Evolutionary conservation across 192 early-diverging fungal species (phyloP).

Genomic region (Podila verticillata): DNA sequence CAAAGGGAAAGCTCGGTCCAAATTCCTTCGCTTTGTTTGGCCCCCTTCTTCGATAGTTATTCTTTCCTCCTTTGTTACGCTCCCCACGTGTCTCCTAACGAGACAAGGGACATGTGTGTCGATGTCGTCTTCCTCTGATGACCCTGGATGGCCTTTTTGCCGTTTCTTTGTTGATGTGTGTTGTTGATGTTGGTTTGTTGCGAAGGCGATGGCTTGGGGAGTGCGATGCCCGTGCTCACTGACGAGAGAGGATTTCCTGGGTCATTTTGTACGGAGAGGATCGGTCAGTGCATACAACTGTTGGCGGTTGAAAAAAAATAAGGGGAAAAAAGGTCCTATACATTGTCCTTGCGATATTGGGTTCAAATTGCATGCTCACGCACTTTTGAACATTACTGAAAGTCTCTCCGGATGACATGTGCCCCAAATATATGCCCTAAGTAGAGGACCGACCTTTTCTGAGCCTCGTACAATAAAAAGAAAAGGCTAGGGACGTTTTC

Average conservation of each 20-base stretch:
- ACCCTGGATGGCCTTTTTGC: conserved; percentile 4
- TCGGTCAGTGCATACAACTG: too few relatives aligned
- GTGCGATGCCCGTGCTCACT: not conserved
- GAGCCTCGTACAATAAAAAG: not conserved
- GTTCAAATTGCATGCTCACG: too few relatives aligned
- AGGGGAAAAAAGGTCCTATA: too few relatives aligned
- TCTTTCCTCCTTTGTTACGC: too few relatives aligned
- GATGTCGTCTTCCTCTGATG: not conserved
- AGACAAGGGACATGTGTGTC: not conserved
- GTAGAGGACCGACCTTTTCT: not conserved
- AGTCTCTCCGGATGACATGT: too few relatives aligned
- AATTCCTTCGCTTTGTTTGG: not conserved
- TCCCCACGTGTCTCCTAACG: too few relatives aligned
- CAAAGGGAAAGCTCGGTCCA: not conserved
- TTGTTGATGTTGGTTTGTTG: not conserved
- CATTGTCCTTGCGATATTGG: too few relatives aligned
- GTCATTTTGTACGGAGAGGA: too few relatives aligned
- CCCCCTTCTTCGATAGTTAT: too few relatives aligned
- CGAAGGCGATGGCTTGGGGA: not conserved
- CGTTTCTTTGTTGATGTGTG: conserved; percentile 1
- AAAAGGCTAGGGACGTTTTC: not conserved
- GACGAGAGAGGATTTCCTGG: not conserved
- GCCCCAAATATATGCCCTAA: too few relatives aligned
- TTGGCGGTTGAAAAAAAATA: too few relatives aligned
- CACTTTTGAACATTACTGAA: too few relatives aligned